Evolutionary conservation across 225 moss, liverwort and hornwort genomes (phyloP).

Genomic region (Neckera pumila): DNA sequence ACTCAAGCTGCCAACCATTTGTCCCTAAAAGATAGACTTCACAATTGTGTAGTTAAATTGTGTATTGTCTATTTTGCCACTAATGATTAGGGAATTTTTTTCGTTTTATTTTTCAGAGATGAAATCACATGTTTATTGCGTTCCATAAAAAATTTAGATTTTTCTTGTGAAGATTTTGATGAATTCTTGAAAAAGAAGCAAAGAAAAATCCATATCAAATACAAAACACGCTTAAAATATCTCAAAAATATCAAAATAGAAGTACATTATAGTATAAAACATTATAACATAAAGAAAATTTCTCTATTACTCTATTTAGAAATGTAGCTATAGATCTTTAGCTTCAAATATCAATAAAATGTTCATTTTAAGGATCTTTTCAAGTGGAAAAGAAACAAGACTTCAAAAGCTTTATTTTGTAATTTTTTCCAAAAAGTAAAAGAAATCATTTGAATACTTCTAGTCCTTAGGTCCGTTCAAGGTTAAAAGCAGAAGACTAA

Average conservation of each 20-base stretch:
- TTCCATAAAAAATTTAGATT: not conserved
- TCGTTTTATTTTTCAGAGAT: not conserved
- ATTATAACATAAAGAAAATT: not conserved
- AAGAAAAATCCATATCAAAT: not conserved
- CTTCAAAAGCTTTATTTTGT: not conserved
- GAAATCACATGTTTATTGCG: not conserved
- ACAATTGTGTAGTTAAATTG: not conserved
- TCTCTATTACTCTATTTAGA: not conserved
- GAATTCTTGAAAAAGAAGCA: not conserved
- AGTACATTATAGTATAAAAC: not conserved
- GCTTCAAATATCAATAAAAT: not conserved
- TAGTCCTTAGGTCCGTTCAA: not conserved
- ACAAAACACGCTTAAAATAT: too few relatives aligned
- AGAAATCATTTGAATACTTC: not conserved
- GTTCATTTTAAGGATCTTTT: not conserved
- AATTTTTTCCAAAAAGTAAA: not conserved
- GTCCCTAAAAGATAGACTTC: not conserved
- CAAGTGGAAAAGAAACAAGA: fast-evolving
- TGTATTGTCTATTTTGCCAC: fast-evolving
- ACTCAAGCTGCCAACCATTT: not conserved
- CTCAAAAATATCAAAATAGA: not conserved
- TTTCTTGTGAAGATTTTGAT: not conserved
- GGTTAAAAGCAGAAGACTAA: not conserved
- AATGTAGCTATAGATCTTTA: not conserved
- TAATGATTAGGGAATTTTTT: not conserved